Base-by-base conservation (phyloP, 306 rosid genomes). In the Prunus mongolica region DNA sequence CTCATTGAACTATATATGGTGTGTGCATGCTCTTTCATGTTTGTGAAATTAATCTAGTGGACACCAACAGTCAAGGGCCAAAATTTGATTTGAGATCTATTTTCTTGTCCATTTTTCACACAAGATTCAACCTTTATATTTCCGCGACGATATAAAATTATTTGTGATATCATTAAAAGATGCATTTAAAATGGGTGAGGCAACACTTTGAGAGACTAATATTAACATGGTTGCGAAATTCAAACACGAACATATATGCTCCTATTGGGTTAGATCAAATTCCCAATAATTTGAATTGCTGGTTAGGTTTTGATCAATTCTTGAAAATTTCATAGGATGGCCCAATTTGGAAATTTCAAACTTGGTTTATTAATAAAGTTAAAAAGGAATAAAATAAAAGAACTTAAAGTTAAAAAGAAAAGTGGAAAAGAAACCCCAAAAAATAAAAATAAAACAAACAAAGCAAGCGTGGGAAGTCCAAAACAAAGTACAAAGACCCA, bases 71-170 rank as follows among this genome's bases (percentile, higher is more conserved):
- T 38, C 44, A 38, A 38, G 44, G 44, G 0, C 44, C 44, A 38
- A 38, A 6, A 38, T 1, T 38, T 38, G 44, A 38, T 7, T 6
- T 38, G 44, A 6, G 44, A 38, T 38, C 0, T 38, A 38, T 38
- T 7, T 6, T 38, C 44, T 38, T 7, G 9, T 38, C 9, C 10
- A 38, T 38, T 38, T 7, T 38, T 7, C 44, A 6, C 9, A 7
- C 2, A 38, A 38, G 2, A 38, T 38, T 1, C 44, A 38, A 38
- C 0, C 0, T 38, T 38, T 6, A 38, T 38, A 38, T 7, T 0
- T 38, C 2, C 0, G 5, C 10, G 0, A 38, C 0, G 0, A 1
- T 38, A 7, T 7, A 0, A 6, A 56, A 56, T 56, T 55, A 55
- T 55, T 16, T 56, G 2, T 56, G 14, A 10, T 3, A 20, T 16